Conservation (phyloP, 2,329 filamentous ascomycete genomes). For the Truncatella angustata region DNA sequence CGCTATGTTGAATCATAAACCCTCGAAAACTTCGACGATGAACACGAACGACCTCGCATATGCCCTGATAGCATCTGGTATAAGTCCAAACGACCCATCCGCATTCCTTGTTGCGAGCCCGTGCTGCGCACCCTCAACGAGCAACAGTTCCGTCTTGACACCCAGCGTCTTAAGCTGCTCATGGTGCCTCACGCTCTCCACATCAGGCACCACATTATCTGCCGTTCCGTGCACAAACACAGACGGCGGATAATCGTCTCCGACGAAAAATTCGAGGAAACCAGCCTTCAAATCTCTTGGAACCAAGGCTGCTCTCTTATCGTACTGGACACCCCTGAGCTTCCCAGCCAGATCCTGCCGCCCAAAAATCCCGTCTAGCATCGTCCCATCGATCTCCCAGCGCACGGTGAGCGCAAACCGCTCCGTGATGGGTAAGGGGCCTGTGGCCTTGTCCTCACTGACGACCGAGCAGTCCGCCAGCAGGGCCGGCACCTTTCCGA, state of each 20-base stretch:
- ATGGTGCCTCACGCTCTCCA: not conserved
- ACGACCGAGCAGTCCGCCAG: slow-evolving; percentile 2
- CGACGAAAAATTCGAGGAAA: not conserved
- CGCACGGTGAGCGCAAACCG: slow-evolving; percentile 5
- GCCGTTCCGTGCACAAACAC: slow-evolving; percentile 6
- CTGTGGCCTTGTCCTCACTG: not conserved
- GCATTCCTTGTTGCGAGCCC: not conserved
- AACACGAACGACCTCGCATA: slow-evolving; percentile 4
- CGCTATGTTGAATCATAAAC: no score
- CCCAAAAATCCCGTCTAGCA: slow-evolving; percentile 2
- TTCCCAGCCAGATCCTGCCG: not conserved
- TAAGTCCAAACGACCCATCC: not conserved
- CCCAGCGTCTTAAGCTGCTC: not conserved
- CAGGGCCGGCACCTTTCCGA: not conserved
- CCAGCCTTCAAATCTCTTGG: not conserved
- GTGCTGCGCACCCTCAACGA: not conserved
- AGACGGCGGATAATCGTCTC: not conserved
- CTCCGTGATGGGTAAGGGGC: not conserved
- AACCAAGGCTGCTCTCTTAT: not conserved
- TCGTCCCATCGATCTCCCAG: slow-evolving; percentile 8
- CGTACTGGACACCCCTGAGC: not conserved
- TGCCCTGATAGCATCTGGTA: not conserved
- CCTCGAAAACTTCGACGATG: not conserved
- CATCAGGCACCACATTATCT: not conserved
- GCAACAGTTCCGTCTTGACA: not conserved